Conservation (phyloP, 345 rosid species). For the Syzygium aqueum region DNA sequence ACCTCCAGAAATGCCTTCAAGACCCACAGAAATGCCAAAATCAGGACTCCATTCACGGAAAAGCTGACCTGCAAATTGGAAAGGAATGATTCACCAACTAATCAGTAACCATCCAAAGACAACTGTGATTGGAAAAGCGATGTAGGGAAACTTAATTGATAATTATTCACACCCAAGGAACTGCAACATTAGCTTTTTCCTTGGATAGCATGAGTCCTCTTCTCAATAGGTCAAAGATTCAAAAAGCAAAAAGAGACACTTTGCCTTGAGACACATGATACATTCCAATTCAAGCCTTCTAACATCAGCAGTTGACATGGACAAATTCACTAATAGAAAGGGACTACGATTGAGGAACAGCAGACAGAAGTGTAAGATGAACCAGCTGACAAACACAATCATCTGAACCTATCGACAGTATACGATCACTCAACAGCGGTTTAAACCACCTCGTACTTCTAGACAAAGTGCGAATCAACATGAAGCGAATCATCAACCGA, state of each 20-base stretch:
- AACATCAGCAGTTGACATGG: not conserved
- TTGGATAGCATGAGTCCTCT: not conserved
- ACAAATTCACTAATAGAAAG: not conserved
- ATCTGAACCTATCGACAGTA: not conserved
- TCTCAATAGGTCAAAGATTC: rapidly evolving
- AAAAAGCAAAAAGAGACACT: not conserved
- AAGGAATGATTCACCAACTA: not conserved
- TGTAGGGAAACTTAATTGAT: not conserved
- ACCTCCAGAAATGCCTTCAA: slow-evolving; percentile 94
- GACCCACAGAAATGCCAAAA: slow-evolving; percentile 82
- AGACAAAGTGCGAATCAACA: not conserved
- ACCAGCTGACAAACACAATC: not conserved
- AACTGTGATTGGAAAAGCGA: not conserved
- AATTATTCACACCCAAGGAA: not conserved
- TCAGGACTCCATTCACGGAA: slow-evolving; percentile 74
- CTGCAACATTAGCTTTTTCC: not conserved
- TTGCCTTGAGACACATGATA: not conserved
- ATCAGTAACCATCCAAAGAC: not conserved
- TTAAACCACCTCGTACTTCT: not conserved
- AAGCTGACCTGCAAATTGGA: slow-evolving; percentile 50
- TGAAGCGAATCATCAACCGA: not conserved
- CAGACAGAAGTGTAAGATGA: not conserved
- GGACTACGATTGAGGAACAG: not conserved
- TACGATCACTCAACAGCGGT: not conserved
- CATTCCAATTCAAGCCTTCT: not conserved